Conservation (phyloP, 805 yeast species). For the Saturnispora silvae region DNA sequence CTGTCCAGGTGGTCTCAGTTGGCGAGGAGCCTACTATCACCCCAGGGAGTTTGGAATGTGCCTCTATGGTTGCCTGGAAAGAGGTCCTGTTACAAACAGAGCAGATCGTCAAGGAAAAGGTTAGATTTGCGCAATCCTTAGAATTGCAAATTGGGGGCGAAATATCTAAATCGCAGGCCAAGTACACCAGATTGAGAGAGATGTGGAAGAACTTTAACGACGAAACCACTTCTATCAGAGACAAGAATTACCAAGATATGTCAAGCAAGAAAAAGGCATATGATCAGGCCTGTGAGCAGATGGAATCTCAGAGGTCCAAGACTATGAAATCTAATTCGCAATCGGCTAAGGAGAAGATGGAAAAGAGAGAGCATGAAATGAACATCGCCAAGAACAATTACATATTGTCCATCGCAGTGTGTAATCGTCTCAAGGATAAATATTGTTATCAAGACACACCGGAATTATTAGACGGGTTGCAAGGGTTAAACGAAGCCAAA, state of each 20-base stretch:
- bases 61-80: conserved; percentile 82
- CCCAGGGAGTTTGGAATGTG: conserved; percentile 90
- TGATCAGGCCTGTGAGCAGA: conserved; percentile 66
- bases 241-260: conserved; percentile 42
- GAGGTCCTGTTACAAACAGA: conserved; percentile 81
- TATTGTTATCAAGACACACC: conserved; percentile 90
- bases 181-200: conserved; percentile 42
- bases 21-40: conserved; percentile 88
- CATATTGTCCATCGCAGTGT: conserved; percentile 67
- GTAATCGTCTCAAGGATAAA: conserved; percentile 88
- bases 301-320: conserved; percentile 74
- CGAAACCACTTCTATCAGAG: conserved; percentile 40
- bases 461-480: conserved; percentile 74
- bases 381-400: conserved; percentile 78
- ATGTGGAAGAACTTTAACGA: conserved; percentile 51
- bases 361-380: conserved; percentile 69
- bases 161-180: conserved; percentile 40
- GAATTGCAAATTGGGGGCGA: conserved; percentile 51
- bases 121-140: conserved; percentile 48
- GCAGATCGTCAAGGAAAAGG: conserved; percentile 57
- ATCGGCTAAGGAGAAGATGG: conserved; percentile 39
- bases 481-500: conserved; percentile 72
- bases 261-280: conserved; percentile 63
- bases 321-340: conserved; percentile 47
- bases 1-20: conserved; percentile 60